Percentiles rank a stretch among this genome's conserved stretches.
Evolutionary conservation across 2,329 filamentous ascomycete species (phyloP).

Genomic region (Amylocarpus encephaloides): DNA sequence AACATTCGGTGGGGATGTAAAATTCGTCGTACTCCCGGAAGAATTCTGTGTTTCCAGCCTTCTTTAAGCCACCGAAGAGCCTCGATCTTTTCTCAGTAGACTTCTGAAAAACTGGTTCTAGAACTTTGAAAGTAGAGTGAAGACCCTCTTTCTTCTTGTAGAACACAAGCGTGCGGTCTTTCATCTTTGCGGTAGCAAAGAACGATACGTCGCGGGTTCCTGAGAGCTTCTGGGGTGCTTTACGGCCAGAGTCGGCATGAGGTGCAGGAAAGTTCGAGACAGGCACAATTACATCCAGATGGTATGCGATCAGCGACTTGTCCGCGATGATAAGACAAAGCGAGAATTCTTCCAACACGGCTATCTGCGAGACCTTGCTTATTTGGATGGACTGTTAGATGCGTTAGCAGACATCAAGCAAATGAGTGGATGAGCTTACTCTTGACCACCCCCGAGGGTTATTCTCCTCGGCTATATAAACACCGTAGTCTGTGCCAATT

Average conservation of each 20-base stretch:
- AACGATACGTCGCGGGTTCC: slow-evolving; percentile 90
- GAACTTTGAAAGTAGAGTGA: slow-evolving; percentile 91
- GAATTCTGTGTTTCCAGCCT: slow-evolving; percentile 76
- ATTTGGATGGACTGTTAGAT: slow-evolving; percentile 61
- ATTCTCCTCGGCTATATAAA: slow-evolving; percentile 80
- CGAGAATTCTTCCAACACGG: slow-evolving; percentile 92
- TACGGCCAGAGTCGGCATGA: slow-evolving; percentile 64
- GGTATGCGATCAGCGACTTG: slow-evolving; percentile 85
- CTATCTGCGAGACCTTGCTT: slow-evolving; percentile 77
- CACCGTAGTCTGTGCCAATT: slow-evolving; percentile 90
- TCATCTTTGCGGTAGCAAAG: slow-evolving; percentile 94
- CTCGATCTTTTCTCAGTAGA: slow-evolving; percentile 76
- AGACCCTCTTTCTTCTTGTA: slow-evolving; percentile 95
- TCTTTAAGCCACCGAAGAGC: slow-evolving; percentile 45
- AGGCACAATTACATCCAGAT: slow-evolving; percentile 74
- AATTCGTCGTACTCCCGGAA: slow-evolving; percentile 99
- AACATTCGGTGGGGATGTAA: slow-evolving; percentile 94
- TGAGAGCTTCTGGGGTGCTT: slow-evolving; percentile 85
- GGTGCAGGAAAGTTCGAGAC: slow-evolving; percentile 56
- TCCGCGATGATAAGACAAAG: slow-evolving; percentile 88
- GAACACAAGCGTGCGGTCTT: slow-evolving; percentile 88
- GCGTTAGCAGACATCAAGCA: slow-evolving; percentile 13
- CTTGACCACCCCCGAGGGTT: slow-evolving; percentile 88
- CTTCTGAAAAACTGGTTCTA: slow-evolving; percentile 93
- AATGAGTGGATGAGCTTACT: slow-evolving; percentile 46